Conservation (phyloP, 2,329 filamentous ascomycete species). For the Claviceps sorghi region DNA sequence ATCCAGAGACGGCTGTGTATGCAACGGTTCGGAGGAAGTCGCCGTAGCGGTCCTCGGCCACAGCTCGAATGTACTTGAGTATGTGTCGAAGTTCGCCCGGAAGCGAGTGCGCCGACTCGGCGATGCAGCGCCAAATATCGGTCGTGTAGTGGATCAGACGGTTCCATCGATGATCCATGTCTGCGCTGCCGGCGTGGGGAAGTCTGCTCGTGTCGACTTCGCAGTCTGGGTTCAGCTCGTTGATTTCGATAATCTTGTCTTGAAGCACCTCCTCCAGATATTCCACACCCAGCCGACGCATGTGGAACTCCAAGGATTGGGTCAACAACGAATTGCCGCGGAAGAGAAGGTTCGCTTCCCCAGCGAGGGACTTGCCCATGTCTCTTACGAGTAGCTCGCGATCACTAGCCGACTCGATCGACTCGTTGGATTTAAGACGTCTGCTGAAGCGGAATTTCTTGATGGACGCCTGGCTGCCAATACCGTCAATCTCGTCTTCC, state of each 20-base stretch:
- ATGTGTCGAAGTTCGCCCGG: conserved; percentile 72
- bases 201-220: conserved; percentile 87
- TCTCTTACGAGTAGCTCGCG: conserved; percentile 61
- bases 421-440: conserved; percentile 57
- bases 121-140: conserved; percentile 74
- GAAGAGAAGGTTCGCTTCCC: conserved; percentile 89
- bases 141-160: conserved; percentile 62
- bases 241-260: conserved; percentile 79
- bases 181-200: conserved; percentile 36
- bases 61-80: conserved; percentile 80
- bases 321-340: conserved; percentile 89
- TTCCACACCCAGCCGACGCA: conserved; percentile 85
- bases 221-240: conserved; percentile 78
- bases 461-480: conserved; percentile 64
- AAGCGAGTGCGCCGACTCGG: conserved; percentile 56
- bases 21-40: conserved; percentile 79
- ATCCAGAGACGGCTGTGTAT: conserved; percentile 90
- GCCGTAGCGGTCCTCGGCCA: conserved; percentile 87
- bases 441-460: conserved; percentile 60
- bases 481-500: conserved; percentile 93
- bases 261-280: conserved; percentile 78
- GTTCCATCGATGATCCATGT: conserved; percentile 72
- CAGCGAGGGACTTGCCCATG: conserved; percentile 62
- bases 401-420: conserved; percentile 45
- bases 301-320: conserved; percentile 85